phyloP scores from a whole-genome alignment of 139 green algal species.

The Nannochloris sp. region DNA sequence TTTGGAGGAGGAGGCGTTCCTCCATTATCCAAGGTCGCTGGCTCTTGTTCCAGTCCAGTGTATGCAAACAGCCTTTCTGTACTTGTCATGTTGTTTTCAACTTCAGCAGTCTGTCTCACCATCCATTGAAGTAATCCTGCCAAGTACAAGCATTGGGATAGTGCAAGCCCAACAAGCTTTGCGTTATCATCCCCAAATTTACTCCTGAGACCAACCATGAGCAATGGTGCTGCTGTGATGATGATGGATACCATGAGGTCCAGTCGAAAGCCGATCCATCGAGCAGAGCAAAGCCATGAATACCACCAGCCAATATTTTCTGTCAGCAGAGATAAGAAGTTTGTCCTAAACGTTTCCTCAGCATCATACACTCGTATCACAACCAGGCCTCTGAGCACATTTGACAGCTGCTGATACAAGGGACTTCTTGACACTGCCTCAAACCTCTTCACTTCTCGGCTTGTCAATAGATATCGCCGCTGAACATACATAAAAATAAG shows the following conservation, averaged over 20 bases:
- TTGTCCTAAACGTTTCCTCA: constrained; percentile 35
- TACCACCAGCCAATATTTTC: constrained; percentile 59
- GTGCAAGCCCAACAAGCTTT: constrained; percentile 52
- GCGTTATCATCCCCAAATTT: constrained; percentile 11
- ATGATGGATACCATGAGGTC: constrained; percentile 55
- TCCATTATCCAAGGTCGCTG: constrained; percentile 19
- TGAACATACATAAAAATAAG: constrained; percentile 41
- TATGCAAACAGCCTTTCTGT: constrained; percentile 78
- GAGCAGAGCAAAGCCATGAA: constrained; percentile 37
- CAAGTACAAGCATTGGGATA: constrained; percentile 66
- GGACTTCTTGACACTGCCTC: constrained; percentile 73
- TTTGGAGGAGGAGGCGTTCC: constrained; percentile 26
- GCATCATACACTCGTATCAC: constrained; percentile 85
- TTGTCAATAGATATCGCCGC: constrained; percentile 54
- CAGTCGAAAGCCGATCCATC: constrained; percentile 68
- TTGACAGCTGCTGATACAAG: constrained; percentile 77
- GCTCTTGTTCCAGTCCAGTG: constrained; percentile 50
- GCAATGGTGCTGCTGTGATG: constrained; percentile 42
- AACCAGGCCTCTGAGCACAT: constrained; percentile 73
- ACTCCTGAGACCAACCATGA: constrained; percentile 52
- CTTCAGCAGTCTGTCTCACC: constrained; percentile 39
- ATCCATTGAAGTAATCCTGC: constrained; percentile 47
- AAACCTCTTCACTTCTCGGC: constrained; percentile 86
- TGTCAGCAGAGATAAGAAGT: constrained; percentile 42
- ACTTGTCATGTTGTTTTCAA: constrained; percentile 77